phyloP scores from a whole-genome alignment of 225 moss, liverwort and hornwort genomes.

The Sphagnum tenellum region DNA sequence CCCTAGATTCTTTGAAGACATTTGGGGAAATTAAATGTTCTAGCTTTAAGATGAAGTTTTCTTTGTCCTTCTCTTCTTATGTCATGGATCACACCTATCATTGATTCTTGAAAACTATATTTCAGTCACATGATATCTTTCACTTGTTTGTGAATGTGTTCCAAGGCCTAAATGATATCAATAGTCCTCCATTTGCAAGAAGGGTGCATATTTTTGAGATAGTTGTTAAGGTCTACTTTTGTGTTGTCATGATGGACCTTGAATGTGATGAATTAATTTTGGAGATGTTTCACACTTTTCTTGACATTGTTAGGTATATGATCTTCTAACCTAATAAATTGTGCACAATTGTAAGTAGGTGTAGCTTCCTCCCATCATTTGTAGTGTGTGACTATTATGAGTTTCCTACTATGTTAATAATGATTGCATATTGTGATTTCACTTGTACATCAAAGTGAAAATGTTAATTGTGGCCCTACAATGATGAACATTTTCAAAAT shows the following conservation, averaged over 20 bases:
- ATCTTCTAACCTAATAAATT: background rate
- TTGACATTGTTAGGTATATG: conserved; percentile 74
- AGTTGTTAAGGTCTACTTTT: conserved; percentile 92
- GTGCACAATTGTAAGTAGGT: too few species aligned
- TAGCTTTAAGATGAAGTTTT: too few species aligned
- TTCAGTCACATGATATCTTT: conserved; percentile 76
- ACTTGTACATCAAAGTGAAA: too few species aligned
- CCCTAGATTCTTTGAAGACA: too few species aligned
- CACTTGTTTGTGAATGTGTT: conserved; percentile 80
- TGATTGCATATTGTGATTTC: background rate
- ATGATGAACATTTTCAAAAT: conserved; percentile 78
- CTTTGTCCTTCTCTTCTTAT: too few species aligned
- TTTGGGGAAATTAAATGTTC: too few species aligned
- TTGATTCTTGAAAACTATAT: background rate
- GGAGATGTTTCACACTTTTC: conserved; percentile 93
- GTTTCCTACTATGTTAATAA: too few species aligned
- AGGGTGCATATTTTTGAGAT: conserved; percentile 95
- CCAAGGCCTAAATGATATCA: conserved; percentile 86
- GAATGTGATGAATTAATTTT: conserved; percentile 97
- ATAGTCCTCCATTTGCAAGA: conserved; percentile 73
- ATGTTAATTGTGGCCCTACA: too few species aligned
- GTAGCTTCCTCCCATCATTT: too few species aligned
- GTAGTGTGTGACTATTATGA: too few species aligned
- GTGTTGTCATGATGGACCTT: conserved; percentile 98
- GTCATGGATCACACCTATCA: background rate